Base-by-base conservation (phyloP, 176 grass and related monocot species). In the Oryza australiensis region DNA sequence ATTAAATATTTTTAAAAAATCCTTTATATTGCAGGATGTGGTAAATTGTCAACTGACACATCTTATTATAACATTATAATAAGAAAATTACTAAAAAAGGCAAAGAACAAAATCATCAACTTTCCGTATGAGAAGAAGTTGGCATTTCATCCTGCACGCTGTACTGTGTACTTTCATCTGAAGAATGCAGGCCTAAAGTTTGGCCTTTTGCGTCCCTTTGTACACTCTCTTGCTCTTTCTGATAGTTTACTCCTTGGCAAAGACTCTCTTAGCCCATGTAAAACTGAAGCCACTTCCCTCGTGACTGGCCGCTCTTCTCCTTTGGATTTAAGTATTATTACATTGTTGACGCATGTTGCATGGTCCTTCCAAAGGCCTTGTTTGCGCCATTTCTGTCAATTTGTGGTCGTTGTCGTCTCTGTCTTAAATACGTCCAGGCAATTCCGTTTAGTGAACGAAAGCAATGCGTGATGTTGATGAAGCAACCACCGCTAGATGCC, bases 231-330 rank as follows among this genome's bases (percentile, higher is more conserved):
- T 88, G 26, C 63, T 69, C 81, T 8, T 79, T 74, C 22, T 46
- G 22, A 35, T 23, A 11, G 27, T 32, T 45, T 85, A 68, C 37
- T 88, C 24, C 68, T 43, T 33, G 32, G 9, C 24, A 26, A 86
- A 79, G 87, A 80, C 29, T 70, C 88, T 60, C 42, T 82, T 30
- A 88, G 68, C 11, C 2, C 32, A 18, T 83, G 13, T 62, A 92
- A 81, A 53, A 83, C 41, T 30, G 75, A 62, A 12, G 83, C 79
- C 26, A 88, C 90, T 28, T 88, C 90, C 27, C 66, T 75, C 83
- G 84, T 92, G 16, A 29, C 2, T 14, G 90, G 86, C 0, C 90
- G 78, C 12, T 92, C 79, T 71, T 89, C 83, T 70, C 83, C 62
- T 72, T 89, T 70, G 64, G 12, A n/a, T 33, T 89, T 79, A 92